Evolutionary conservation across 2,329 filamentous ascomycete genomes (phyloP).

Genomic region (Periconia digitata): DNA sequence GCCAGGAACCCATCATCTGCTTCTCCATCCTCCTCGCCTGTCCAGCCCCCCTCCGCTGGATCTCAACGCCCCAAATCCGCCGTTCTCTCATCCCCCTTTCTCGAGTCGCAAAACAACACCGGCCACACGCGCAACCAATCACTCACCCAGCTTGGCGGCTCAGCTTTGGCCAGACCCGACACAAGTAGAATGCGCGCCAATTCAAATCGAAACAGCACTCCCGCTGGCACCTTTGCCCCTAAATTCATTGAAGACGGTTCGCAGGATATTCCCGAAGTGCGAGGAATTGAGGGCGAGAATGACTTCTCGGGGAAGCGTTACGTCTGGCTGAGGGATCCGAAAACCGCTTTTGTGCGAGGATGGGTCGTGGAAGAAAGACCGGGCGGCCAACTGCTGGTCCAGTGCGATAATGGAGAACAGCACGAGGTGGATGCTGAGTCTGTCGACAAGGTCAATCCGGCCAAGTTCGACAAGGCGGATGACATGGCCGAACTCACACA

Average conservation of each 20-base stretch:
- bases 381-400: constrained; percentile 72
- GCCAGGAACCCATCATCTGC: constrained; percentile 66
- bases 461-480: constrained; percentile 98
- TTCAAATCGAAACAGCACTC: constrained; percentile 65
- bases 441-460: constrained; percentile 98
- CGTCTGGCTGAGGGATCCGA: constrained; percentile 90
- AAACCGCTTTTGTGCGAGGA: constrained; percentile 86
- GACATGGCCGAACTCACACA: constrained; percentile 99
- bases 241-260: constrained; percentile 89
- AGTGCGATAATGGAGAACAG: constrained; percentile 95
- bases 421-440: constrained; percentile 81
- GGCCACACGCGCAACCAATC: constrained; percentile 72
- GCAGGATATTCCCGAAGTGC: constrained; percentile 59
- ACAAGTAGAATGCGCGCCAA: constrained; percentile 53
- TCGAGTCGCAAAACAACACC: constrained; percentile 43
- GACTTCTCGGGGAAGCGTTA: constrained; percentile 99
- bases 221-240: constrained; percentile 86
- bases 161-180: constrained; percentile 35
- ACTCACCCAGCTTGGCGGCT: constrained; percentile 49
- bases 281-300: constrained; percentile 91
- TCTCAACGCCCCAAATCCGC: constrained; percentile 72
- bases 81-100: constrained; percentile 65
- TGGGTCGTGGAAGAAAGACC: constrained; percentile 84
- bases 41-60: constrained; percentile 28
- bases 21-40: constrained; percentile 51